These are phyloP conservation scores for Lasiodiplodia hormozganensis DNA, from an alignment of 2,329 filamentous ascomycete species.

Conservation along the genomic window DNA sequence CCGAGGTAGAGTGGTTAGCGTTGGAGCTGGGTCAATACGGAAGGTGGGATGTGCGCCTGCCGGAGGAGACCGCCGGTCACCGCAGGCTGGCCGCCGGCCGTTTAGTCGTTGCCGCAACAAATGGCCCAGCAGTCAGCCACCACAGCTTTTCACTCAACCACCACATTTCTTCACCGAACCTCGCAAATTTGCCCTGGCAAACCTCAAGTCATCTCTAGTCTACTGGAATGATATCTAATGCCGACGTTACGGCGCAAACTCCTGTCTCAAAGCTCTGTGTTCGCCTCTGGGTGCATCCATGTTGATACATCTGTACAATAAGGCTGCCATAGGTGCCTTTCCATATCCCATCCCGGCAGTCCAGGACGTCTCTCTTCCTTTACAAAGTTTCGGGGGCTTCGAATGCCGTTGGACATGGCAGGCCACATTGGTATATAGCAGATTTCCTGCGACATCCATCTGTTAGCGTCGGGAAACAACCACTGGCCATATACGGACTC, in stretches of 20 bases:
- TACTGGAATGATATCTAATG: not conserved
- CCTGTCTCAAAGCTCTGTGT: not conserved
- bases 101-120: slow-evolving; percentile 19
- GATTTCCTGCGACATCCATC: slow-evolving; percentile 40
- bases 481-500: not conserved
- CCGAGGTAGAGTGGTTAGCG: not conserved
- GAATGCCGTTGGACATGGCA: slow-evolving; percentile 32
- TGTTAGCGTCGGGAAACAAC: not conserved
- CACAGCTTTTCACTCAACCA: not conserved
- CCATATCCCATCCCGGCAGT: slow-evolving; percentile 2
- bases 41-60: slow-evolving; percentile 14
- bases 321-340: slow-evolving; percentile 32
- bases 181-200: no score
- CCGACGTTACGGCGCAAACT: not conserved
- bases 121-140: not conserved
- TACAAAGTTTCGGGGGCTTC: not conserved
- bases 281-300: not conserved
- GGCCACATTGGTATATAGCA: slow-evolving; percentile 63
- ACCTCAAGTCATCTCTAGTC: no score
- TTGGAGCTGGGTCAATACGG: not conserved
- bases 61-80: slow-evolving; percentile 16
- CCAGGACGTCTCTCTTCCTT: not conserved
- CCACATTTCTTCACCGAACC: not conserved
- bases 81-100: slow-evolving; percentile 7
- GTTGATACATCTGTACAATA: slow-evolving; percentile 31